Base-by-base conservation (phyloP, 495 filamentous ascomycete species). In the Xylaria grammica region DNA sequence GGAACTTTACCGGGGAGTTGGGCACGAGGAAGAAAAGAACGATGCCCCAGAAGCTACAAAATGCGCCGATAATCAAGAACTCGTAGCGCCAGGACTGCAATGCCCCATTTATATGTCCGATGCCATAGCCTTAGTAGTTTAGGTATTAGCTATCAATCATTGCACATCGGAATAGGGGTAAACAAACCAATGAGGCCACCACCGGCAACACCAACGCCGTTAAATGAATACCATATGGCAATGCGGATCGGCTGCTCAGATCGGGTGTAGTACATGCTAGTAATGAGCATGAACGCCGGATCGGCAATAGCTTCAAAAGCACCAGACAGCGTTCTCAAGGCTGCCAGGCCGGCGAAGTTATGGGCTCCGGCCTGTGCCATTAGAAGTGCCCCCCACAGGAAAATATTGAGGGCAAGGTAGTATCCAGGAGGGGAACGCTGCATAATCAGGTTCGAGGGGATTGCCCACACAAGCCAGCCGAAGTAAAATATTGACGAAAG, bases 11-110 rank as follows among this genome's bases (percentile, higher is more conserved):
- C 0, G 84, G 84, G 1, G 82, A 81, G 61, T 85, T 81, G 0
- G 84, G 83, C 10, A 86, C 79, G 58, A 84, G 74, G 46, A 84
- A 67, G 53, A 83, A 82, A 70, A 81, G 80, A 44, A 83, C 74
- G 38, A 83, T 79, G 8, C 79, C 81, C 81, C 82, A 85, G 13
- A 66, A 10, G 10, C 77, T 71, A 30, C 80, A 84, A 7, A 84
- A 71, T 1, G 80, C 76, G 15, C 82, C 81, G 65, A 64, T 53
- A 42, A 67, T 79, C 22, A 84, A 78, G 30, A 77, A 78, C 19
- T 74, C 59, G 49, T 75, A 74, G 65, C 73, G 72, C 76, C 76
- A 78, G 10, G 48, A 50, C 40, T 69, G 59, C 3, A 76, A 60
- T 17, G 66, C 63, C 15, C 68, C 68, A 11, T 68, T 58, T 56